Evolutionary conservation across 2,329 filamentous ascomycete genomes (phyloP), one percentile per base, ranked within the genome.

Genomic region (Pseudopithomyces maydicus): DNA sequence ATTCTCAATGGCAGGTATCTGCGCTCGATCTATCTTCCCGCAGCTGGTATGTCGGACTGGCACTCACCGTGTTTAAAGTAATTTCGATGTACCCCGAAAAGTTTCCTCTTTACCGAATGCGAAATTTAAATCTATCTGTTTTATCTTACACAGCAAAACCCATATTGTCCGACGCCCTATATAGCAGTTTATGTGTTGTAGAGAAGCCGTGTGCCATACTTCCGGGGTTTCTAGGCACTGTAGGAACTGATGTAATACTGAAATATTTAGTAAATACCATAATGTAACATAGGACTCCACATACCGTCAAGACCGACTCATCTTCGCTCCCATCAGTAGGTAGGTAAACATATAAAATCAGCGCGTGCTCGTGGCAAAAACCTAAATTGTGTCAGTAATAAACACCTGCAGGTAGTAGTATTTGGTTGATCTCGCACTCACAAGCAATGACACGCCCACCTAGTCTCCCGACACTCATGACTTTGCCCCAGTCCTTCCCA

Each of bases 401-500:
- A 15, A 17, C 60, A 46, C 20, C 19, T 11, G 36, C 12, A 20
- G 10, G 20, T 51, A 7, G 2, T 10, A 36, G 35, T 5, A 3
- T n/a, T 14, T 4, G n/a, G 4, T 19, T n/a, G 10, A 26, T 11
- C 2, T 17, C n/a, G 5, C 14, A 68, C 85, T 78, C 62, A 88
- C 93, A 97, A 55, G 93, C 95, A 80, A 98, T 95, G 50, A 98
- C 94, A 64, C 92, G 84, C 0, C 92, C 94, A 66, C 95, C 94
- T 29, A 98, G 79, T 49, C 93, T 83, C 1, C 94, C 94, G 12
- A 98, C 93, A 74, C 92, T 96, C 64, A 99, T 81, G n/a, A 98
- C 94, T 64, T 86, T 87, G 32, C 92, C 92, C 94, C 95, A 98
- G 74, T 99, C 95, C 74, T 88, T 90, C 33, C 92, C 95, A 77